Evolutionary conservation across 805 yeast species (phyloP).

Genomic region (Saccharomycopsis oosterbeekiorum): DNA sequence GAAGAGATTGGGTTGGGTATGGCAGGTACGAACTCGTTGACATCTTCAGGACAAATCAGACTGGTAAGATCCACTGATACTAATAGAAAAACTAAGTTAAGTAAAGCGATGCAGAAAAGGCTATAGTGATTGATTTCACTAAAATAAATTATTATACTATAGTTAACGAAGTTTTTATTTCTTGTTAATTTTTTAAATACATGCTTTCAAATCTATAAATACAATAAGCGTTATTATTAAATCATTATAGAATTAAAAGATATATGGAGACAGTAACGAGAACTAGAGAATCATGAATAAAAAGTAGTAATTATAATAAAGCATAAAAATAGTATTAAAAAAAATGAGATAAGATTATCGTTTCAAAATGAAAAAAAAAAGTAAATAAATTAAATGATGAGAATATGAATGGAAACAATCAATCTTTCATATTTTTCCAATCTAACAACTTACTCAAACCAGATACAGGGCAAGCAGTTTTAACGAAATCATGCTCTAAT

Average conservation of each 20-base stretch:
- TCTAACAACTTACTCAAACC: conserved; percentile 53
- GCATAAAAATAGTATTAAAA: neutral
- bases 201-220: neutral
- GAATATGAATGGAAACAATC: neutral
- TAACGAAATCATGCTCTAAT: conserved; percentile 63
- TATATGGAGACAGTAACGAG: neutral
- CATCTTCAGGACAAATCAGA: conserved; percentile 7
- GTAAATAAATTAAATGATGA: neutral
- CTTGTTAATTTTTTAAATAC: neutral
- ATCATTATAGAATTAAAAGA: neutral
- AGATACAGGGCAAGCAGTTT: conserved; percentile 48
- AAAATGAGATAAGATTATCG: neutral
- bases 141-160: no score
- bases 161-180: neutral
- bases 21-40: conserved; percentile 31
- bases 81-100: neutral
- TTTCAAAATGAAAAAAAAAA: neutral
- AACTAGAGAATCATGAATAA: neutral
- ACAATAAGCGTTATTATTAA: neutral
- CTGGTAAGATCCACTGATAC: neutral
- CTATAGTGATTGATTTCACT: neutral
- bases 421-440: conserved; percentile 29
- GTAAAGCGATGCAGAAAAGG: conserved; percentile 5
- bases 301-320: neutral
- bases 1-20: conserved; percentile 80